A percentile compares a stretch with the other conserved stretches of the same genome.
These are phyloP conservation scores for Pseudogymnoascus sp. DNA, from an alignment of 2,329 filamentous ascomycete species.

Conservation along the genomic window DNA sequence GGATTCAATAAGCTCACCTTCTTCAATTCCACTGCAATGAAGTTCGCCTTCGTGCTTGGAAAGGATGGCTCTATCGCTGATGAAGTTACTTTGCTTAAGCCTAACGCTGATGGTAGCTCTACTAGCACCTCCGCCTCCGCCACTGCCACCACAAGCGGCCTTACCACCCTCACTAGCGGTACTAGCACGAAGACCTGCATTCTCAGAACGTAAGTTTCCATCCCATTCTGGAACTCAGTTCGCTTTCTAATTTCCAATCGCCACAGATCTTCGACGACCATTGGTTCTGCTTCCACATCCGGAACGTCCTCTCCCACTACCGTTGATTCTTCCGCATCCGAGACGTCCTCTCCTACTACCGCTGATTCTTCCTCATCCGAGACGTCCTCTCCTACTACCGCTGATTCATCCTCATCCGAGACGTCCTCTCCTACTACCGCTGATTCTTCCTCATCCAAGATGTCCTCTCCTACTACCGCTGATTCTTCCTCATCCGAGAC, in stretches of 20 bases:
- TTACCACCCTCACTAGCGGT: neutral
- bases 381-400: neutral
- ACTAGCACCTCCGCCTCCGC: neutral
- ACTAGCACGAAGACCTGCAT: neutral
- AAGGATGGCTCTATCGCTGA: slow-evolving; percentile 34
- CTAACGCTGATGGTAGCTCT: neutral
- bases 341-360: neutral
- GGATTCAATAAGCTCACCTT: slow-evolving; percentile 42
- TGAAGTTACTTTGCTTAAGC: slow-evolving; percentile 31
- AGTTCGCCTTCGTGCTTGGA: slow-evolving; percentile 41
- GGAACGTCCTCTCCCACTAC: neutral
- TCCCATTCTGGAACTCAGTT: neutral
- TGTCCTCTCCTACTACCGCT: neutral
- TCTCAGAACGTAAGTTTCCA: neutral
- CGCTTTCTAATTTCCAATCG: neutral
- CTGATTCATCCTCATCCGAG: neutral
- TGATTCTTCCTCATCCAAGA: neutral
- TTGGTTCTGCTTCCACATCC: neutral
- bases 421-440: neutral
- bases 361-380: neutral
- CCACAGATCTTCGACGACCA: neutral
- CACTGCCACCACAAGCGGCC: neutral
- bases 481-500: neutral
- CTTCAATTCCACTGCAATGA: slow-evolving; percentile 33
- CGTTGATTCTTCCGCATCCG: neutral